Percentiles rank a stretch among this genome's conserved stretches.
These are phyloP conservation scores for Pythium brachiatum DNA, from an alignment of 352 stramenopile genomes.

Conservation along the genomic window DNA sequence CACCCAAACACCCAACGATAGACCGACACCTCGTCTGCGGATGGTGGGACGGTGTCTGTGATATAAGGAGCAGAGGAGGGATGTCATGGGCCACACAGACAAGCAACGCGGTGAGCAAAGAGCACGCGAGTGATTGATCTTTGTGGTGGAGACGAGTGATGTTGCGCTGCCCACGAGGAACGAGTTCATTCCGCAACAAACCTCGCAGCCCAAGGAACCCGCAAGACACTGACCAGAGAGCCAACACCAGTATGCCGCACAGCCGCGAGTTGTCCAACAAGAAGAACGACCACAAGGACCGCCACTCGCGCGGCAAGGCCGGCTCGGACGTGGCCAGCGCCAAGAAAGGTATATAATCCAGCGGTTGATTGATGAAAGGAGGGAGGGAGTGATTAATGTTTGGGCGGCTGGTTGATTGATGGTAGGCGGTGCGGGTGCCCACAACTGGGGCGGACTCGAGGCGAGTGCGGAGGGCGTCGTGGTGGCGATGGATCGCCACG, in stretches of 20 bases:
- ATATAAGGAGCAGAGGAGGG: not conserved
- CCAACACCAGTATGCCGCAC: conserved; percentile 45
- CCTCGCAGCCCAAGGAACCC: not conserved
- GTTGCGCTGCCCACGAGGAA: not conserved
- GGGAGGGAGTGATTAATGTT: not conserved
- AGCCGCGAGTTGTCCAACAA: conserved; percentile 81
- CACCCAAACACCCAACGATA: conserved; percentile 13
- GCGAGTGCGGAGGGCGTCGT: conserved; percentile 34
- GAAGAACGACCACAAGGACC: conserved; percentile 86
- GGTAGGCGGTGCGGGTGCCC: conserved; percentile 67
- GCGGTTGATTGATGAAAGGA: conserved; percentile 1
- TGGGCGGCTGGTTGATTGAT: not conserved
- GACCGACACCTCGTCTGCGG: not conserved
- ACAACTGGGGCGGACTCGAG: conserved; percentile 73
- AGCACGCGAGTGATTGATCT: not conserved
- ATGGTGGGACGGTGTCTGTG: not conserved
- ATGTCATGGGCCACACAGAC: conserved; percentile 3
- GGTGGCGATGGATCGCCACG: conserved; percentile 55
- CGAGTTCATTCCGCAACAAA: not conserved
- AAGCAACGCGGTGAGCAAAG: not conserved
- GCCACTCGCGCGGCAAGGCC: conserved; percentile 63
- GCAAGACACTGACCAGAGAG: not conserved
- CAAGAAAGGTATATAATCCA: conserved; percentile 50
- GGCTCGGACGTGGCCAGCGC: conserved; percentile 35
- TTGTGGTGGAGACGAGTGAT: too few relatives aligned